Evolutionary conservation across 768 basidiomycete genomes (phyloP).

Genomic region (Lentinula guzmanii): DNA sequence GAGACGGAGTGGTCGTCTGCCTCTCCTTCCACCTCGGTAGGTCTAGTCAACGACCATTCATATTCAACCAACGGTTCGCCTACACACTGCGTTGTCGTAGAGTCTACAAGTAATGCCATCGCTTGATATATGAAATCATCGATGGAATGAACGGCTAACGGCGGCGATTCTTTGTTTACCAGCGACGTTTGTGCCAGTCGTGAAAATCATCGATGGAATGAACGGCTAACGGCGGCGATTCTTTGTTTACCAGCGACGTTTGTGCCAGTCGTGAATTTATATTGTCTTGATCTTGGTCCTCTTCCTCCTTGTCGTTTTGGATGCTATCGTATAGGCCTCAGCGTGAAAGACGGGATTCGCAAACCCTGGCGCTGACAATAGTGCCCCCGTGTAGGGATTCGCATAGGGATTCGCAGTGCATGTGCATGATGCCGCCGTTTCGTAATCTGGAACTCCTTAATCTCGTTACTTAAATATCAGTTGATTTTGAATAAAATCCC

Average conservation of each 20-base stretch:
- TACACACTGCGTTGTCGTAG: background rate
- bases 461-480: too few relatives aligned
- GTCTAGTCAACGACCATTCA: background rate
- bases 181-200: background rate
- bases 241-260: too few relatives aligned
- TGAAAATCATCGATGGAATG: too few relatives aligned
- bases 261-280: background rate
- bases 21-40: background rate
- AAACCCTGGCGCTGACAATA: too few relatives aligned
- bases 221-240: too few relatives aligned
- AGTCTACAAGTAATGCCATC: background rate
- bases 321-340: too few relatives aligned
- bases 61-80: background rate
- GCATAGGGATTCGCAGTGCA: too few relatives aligned
- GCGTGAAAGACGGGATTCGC: too few relatives aligned
- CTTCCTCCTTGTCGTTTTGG: background rate
- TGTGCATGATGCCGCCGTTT: too few relatives aligned
- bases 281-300: background rate
- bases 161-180: background rate
- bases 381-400: too few relatives aligned
- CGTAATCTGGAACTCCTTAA: too few relatives aligned
- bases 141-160: background rate
- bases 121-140: background rate
- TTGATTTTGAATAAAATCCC: too few relatives aligned
- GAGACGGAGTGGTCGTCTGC: background rate